Base-by-base conservation (phyloP, 2,329 filamentous ascomycete species). In the Alternaria sp. region DNA sequence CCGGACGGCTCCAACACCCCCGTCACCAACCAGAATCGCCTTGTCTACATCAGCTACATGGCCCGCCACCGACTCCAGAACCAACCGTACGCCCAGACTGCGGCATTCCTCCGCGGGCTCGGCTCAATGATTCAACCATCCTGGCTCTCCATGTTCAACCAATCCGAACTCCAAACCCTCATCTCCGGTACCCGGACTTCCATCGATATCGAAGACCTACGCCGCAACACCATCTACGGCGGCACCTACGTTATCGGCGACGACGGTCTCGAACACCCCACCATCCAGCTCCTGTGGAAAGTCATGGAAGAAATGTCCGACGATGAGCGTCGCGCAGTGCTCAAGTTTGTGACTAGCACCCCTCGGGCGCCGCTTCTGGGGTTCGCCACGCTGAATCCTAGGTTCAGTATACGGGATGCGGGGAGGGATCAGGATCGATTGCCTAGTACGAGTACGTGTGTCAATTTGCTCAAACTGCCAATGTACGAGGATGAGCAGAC, bases 111-210 rank as follows among this genome's bases (percentile, higher is more conserved):
- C 7, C 88, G 88, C 55, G 95, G 95, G 0, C 86, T 99, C 1
- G 88, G 90, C 23, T 84, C 89, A 64, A 96, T 99, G 72, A 95
- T 99, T 65, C 90, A 93, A 58, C 93, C 94, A 0, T 87, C 87
- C 3, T 99, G 95, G 95, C 85, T 99, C 4, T 93, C 90, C 70
- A 98, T 99, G 95, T 99, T 99, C 82, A 99, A 99, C 77, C 94
- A 97, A 76, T 87, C 87, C 3, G 95, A 99, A 76, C 85, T 99
- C 4, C 95, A 98, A 79, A 95, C 92, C 1, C 88, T 99, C 5
- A 90, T 99, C 14, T 92, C 93, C 52, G 95, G 95, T 41, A 93
- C 96, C 68, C 89, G 88, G 28, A 89, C 89, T 9, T 88, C 91
- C 61, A 96, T 99, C 58, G 90, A 97, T 71, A 85, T 99, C 34